Base-by-base conservation (phyloP, 2,329 filamentous ascomycete genomes). In the Talaromyces sp. region DNA sequence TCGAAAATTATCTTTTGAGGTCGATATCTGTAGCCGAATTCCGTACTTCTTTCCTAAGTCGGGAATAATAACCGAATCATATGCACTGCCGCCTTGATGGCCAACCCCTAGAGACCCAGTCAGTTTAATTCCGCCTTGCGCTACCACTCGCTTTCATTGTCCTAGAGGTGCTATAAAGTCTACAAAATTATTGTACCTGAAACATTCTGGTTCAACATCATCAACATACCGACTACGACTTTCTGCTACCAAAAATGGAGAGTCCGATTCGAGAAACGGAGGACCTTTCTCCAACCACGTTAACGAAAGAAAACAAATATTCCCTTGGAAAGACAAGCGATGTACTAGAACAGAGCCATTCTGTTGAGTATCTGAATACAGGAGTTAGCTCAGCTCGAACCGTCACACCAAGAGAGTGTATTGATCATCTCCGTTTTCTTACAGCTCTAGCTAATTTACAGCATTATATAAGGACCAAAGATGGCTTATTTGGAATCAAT, bases 401-500 rank as follows among this genome's bases (percentile, higher is more conserved):
- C 48, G 9, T 8, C 27, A 52, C 16, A 16, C 14, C 48, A 31
- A 31, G 9, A 33, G 27, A 87, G 50, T 91, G 89, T 68, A 83
- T 91, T 24, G 88, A 86, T 0, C 91, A 95, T 73, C 82, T 94
- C 35, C 91, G 91, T 73, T 80, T 94, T 0, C 81, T 94, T 1
- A 85, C 87, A 62, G 85, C 87, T 9, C 83, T 94, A 65, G 85
- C 90, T 67, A 82, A 82, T 31, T 77, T 94, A 61, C 89, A 33
- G 88, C 67, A 86, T 91, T 65, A 83, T 7, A 57, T 57, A 19
- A 39, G 33, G 54, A 88, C 86, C 61, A 84, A 78, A 0, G 87
- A 92, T 70, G 87, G 88, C 0, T 78, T 93, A 1, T 93, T 88
- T 76, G 72, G 78, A 19, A 64, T 64, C 2, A 9, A 64, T 64